These are phyloP conservation scores for Ascochyta koolunga DNA, from an alignment of 2,329 filamentous ascomycete genomes.

Conservation along the genomic window DNA sequence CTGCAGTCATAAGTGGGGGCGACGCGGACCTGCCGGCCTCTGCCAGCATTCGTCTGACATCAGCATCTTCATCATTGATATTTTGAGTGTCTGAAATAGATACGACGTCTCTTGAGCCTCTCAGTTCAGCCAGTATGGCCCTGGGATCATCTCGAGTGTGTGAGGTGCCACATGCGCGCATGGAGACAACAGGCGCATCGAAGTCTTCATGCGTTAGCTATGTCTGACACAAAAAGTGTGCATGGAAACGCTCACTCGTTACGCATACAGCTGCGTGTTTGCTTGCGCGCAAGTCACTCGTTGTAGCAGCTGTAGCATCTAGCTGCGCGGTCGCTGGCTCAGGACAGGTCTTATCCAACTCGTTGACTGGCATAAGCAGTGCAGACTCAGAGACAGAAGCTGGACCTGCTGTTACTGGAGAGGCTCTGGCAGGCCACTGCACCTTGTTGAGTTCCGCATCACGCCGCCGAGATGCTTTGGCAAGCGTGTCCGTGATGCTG, in stretches of 20 bases:
- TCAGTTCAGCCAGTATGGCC: conserved; percentile 6
- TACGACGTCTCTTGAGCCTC: neutral
- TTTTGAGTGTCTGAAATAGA: neutral
- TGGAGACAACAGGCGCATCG: neutral
- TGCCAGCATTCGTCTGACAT: conserved; percentile 9
- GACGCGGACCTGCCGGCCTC: conserved; percentile 1
- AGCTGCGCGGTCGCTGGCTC: neutral
- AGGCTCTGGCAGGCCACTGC: neutral
- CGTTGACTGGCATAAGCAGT: neutral
- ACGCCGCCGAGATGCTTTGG: conserved; percentile 21
- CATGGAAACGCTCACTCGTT: neutral
- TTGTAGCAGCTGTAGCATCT: neutral
- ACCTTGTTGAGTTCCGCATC: conserved; percentile 11
- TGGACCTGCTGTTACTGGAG: neutral
- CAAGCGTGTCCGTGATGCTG: conserved; percentile 24
- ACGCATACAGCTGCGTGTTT: neutral
- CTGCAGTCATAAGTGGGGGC: neutral
- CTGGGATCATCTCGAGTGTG: neutral
- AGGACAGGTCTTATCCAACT: neutral
- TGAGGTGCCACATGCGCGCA: neutral
- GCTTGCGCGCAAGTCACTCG: neutral
- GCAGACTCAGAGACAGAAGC: neutral
- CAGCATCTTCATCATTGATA: neutral
- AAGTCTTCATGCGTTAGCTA: neutral
- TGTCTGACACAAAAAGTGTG: neutral